Conservation (phyloP, 139 green algal genomes). For the Protoeuglena noctilucae region DNA sequence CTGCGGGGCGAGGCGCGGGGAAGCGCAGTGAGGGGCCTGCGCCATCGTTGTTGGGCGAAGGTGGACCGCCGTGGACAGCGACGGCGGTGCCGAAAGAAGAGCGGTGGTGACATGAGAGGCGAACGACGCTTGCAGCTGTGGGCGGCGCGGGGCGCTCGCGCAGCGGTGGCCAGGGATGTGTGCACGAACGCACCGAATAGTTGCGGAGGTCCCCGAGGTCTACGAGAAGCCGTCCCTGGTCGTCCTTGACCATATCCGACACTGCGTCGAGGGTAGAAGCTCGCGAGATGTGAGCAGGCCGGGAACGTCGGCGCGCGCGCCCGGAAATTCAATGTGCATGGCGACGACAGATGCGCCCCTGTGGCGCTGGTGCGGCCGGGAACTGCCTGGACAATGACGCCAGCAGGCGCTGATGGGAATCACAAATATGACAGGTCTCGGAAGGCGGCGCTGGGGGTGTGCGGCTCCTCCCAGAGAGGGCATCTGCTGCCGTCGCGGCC, state of each 20-base stretch:
- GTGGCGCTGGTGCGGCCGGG: not conserved
- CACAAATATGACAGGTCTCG: not conserved
- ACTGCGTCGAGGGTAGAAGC: too few relatives aligned
- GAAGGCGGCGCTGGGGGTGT: too few relatives aligned
- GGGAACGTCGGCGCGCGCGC: too few relatives aligned
- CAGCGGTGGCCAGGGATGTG: too few relatives aligned
- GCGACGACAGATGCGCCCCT: slow-evolving; percentile 18
- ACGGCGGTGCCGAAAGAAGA: too few relatives aligned
- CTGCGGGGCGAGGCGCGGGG: not conserved
- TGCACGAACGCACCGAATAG: slow-evolving; percentile 51
- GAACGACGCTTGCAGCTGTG: not conserved
- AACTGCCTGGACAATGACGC: not conserved
- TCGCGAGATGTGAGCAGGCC: too few relatives aligned
- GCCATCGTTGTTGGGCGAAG: too few relatives aligned
- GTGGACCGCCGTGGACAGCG: too few relatives aligned
- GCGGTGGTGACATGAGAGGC: not conserved
- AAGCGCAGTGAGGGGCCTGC: too few relatives aligned
- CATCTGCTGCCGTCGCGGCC: too few relatives aligned
- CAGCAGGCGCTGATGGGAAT: not conserved
- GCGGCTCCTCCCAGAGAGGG: too few relatives aligned
- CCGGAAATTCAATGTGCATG: too few relatives aligned
- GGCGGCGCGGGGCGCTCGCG: slow-evolving; percentile 18
- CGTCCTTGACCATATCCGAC: slow-evolving; percentile 11
- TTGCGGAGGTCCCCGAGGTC: slow-evolving; percentile 52
- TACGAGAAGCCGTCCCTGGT: slow-evolving; percentile 36